A percentile compares a stretch with the other conserved stretches of the same genome.
Conservation (phyloP, 345 rosid species). For the Citrus maxima region DNA sequence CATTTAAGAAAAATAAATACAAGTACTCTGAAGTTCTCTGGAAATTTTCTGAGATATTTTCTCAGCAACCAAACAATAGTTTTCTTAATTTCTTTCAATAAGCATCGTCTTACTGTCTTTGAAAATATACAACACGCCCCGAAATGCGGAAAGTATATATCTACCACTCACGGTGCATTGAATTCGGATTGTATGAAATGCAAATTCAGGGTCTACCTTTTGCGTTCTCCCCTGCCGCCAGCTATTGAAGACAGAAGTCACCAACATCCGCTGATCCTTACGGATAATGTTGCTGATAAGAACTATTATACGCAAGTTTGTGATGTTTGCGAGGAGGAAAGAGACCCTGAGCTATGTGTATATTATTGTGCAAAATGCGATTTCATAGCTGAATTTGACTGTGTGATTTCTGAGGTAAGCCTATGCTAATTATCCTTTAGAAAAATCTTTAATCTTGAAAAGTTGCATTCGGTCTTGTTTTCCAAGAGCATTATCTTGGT, state of each 20-base stretch:
- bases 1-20: too few species aligned
- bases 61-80: too few species aligned
- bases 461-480: not conserved
- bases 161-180: not conserved
- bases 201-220: not conserved
- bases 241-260: not conserved
- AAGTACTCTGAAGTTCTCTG: too few species aligned
- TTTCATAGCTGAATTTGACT: not conserved
- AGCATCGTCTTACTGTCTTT: not conserved
- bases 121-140: not conserved
- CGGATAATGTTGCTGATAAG: not conserved
- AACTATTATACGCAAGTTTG: not conserved
- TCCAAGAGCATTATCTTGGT: not conserved
- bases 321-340: not conserved
- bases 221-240: not conserved
- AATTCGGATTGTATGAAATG: not conserved
- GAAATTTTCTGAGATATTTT: too few species aligned
- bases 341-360: not conserved
- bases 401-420: not conserved
- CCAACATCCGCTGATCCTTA: not conserved
- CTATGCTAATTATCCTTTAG: not conserved
- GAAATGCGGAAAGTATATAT: not conserved
- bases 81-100: too few species aligned
- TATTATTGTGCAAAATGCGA: not conserved
- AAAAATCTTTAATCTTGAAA: too few species aligned